Percentiles rank a stretch among this genome's conserved stretches.
These are phyloP conservation scores for Fragaria iinumae DNA, from an alignment of 306 rosid species.

Conservation along the genomic window DNA sequence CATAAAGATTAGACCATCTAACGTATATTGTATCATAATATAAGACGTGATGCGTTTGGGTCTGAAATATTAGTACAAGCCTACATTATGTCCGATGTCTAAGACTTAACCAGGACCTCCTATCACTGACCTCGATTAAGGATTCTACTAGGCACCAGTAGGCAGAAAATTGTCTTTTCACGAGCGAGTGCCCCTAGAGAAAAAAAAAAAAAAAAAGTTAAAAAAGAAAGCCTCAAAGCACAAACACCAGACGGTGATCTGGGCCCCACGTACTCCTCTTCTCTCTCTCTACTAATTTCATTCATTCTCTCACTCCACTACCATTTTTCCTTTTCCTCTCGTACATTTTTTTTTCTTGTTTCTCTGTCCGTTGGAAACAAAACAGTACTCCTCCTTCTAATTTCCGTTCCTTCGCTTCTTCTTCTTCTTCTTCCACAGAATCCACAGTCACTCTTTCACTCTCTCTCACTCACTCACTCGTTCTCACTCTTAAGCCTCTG, in stretches of 20 bases:
- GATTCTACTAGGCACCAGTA: conserved; percentile 10
- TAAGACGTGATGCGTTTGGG: no score
- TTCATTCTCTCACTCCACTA: conserved; percentile 1
- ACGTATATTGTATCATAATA: no score
- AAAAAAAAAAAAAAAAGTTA: not conserved
- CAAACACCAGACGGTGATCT: not conserved
- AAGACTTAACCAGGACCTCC: not conserved
- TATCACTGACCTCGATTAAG: conserved; percentile 20
- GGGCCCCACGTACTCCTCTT: not conserved
- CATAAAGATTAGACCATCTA: no score
- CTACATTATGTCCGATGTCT: no score
- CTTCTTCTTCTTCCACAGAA: not conserved
- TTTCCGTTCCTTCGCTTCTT: not conserved
- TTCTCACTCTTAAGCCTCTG: conserved; percentile 18
- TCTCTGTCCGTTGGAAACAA: conserved; percentile 66
- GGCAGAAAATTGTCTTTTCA: conserved; percentile 26
- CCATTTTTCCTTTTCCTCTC: conserved; percentile 29
- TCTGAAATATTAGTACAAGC: no score
- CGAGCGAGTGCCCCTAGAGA: conserved; percentile 23
- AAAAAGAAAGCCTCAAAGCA: not conserved
- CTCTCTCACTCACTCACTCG: conserved; percentile 20
- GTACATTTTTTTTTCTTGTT: conserved; percentile 15
- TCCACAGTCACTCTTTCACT: conserved; percentile 6
- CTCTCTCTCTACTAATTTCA: not conserved
- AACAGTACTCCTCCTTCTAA: conserved; percentile 29